Evolutionary conservation across 1,284 basidiomycete species (phyloP).

Genomic region (Pseudozyma sp.): DNA sequence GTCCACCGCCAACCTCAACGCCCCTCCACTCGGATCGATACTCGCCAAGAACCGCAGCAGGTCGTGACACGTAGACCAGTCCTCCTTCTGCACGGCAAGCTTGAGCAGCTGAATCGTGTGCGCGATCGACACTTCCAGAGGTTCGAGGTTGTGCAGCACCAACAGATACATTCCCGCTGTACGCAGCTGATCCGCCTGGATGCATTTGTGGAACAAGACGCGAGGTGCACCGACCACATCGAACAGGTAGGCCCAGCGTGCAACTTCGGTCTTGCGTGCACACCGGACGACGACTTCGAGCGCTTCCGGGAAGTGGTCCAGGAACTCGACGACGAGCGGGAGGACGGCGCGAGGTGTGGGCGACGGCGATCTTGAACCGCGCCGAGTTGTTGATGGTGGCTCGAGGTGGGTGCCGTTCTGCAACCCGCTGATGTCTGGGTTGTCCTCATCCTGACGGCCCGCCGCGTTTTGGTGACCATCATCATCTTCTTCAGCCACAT

Average conservation of each 20-base stretch:
- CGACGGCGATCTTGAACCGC: constrained; percentile 35
- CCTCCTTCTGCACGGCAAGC: constrained; percentile 42
- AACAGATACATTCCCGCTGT: constrained; percentile 93
- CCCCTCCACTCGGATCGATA: constrained; percentile 74
- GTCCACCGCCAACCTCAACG: constrained; percentile 30
- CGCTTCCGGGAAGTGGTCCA: constrained; percentile 91
- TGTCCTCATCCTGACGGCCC: background rate
- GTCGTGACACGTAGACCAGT: constrained; percentile 69
- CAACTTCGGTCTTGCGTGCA: constrained; percentile 95
- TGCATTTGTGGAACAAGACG: constrained; percentile 87
- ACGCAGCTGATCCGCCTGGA: constrained; percentile 79
- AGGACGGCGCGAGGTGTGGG: constrained; percentile 72
- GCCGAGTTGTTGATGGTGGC: constrained; percentile 7
- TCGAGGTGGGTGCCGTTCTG: constrained; percentile 15
- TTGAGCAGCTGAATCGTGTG: constrained; percentile 60
- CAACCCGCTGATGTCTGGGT: background rate
- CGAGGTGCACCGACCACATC: constrained; percentile 89
- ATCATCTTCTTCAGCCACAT: constrained; percentile 34
- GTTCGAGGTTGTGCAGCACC: constrained; percentile 91
- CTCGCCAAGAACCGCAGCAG: constrained; percentile 69
- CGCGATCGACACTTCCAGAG: constrained; percentile 74
- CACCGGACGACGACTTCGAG: constrained; percentile 95
- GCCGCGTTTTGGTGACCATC: background rate
- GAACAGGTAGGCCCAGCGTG: constrained; percentile 89
- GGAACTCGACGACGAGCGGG: constrained; percentile 82